Percentiles rank a stretch among this genome's conserved stretches.
phyloP scores from a whole-genome alignment of 805 yeast species.

The Pichia nakasei region DNA sequence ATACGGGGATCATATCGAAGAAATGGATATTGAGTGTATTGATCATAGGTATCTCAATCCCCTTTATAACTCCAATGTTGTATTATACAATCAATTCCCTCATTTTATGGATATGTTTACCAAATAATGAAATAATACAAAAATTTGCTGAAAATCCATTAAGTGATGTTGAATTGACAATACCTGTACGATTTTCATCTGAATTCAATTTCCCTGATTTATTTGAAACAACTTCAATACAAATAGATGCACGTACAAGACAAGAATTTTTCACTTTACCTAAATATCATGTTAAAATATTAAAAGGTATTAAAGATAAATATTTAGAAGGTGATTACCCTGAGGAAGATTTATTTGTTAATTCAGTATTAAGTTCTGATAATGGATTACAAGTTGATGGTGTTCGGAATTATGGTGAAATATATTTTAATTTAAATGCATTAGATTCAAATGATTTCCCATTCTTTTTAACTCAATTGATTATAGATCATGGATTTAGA shows the following conservation, averaged over 20 bases:
- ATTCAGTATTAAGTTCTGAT: conserved; percentile 12
- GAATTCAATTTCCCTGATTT: conserved; percentile 59
- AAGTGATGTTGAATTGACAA: conserved; percentile 33
- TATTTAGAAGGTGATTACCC: conserved; percentile 5
- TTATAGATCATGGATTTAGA: conserved; percentile 23
- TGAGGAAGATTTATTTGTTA: conserved; percentile 14
- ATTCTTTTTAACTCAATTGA: conserved; percentile 35
- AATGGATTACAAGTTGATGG: conserved; percentile 25
- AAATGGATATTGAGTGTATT: not conserved
- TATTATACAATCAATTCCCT: no score
- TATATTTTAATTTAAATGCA: conserved; percentile 29
- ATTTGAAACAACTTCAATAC: conserved; percentile 42
- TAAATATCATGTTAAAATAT: conserved; percentile 17
- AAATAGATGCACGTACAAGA: conserved; percentile 35
- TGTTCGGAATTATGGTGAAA: conserved; percentile 16
- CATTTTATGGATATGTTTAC: not conserved
- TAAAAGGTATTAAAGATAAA: conserved; percentile 8
- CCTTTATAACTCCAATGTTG: not conserved
- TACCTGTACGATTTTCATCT: conserved; percentile 35
- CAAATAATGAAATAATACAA: conserved; percentile 4
- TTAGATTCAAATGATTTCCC: conserved; percentile 44
- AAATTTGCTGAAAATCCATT: conserved; percentile 28
- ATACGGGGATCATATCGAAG: not conserved
- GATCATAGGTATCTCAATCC: not conserved
- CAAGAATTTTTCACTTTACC: conserved; percentile 11